Evolutionary conservation across 2,329 filamentous ascomycete species (phyloP).

Genomic region (Diaporthe sp.): DNA sequence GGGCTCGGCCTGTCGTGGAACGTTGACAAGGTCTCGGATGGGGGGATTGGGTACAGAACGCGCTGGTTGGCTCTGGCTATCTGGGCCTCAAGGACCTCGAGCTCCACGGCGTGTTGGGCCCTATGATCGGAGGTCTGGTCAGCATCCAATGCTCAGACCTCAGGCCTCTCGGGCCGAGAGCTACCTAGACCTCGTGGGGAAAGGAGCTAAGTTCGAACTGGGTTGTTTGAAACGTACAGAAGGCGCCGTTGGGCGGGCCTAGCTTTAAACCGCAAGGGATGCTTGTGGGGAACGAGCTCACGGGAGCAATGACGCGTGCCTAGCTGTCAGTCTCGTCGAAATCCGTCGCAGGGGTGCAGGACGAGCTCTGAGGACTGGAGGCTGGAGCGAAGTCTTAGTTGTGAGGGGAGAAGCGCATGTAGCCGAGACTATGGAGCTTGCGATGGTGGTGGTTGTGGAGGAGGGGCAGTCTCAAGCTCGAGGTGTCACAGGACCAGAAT

Average conservation of each 20-base stretch:
- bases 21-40: constrained; percentile 1
- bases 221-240: constrained; percentile 40
- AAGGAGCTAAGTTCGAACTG: constrained; percentile 30
- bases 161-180: constrained; percentile 4
- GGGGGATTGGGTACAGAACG: constrained; percentile 1
- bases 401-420: constrained; percentile 11
- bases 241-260: constrained; percentile 33
- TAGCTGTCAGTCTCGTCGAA: not conserved
- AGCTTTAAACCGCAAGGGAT: constrained; percentile 25
- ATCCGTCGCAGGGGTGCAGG: not conserved
- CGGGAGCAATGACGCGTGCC: constrained; percentile 26
- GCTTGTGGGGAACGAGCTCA: constrained; percentile 28
- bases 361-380: not conserved
- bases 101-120: constrained; percentile 1
- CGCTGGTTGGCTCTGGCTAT: constrained; percentile 8
- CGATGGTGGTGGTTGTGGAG: not conserved
- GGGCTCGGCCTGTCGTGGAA: constrained; percentile 27
- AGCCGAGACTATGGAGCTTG: constrained; percentile 16
- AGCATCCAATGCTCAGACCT: constrained; percentile 35
- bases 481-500: constrained; percentile 35
- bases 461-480: constrained; percentile 37
- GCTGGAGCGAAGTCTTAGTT: not conserved
- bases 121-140: constrained; percentile 28
- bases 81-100: constrained; percentile 15
- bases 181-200: constrained; percentile 6